Evolutionary conservation across 768 basidiomycete genomes (phyloP).

Genomic region (Phlebiopsis flavidoalba): DNA sequence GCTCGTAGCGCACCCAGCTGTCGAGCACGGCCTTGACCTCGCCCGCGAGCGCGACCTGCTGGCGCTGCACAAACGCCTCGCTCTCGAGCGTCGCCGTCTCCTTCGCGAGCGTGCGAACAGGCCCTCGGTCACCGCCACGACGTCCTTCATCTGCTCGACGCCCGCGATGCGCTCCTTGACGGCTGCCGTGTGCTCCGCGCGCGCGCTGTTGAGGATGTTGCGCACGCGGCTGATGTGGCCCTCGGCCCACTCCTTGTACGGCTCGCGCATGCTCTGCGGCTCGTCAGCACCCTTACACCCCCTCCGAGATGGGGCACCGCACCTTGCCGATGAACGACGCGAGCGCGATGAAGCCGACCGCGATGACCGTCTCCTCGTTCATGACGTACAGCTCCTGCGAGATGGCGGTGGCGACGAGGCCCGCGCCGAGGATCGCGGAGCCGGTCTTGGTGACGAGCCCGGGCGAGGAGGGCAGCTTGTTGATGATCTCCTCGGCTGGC

Average conservation of each 20-base stretch:
- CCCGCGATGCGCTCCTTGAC: slow-evolving; percentile 90
- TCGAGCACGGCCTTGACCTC: slow-evolving; percentile 95
- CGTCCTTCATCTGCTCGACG: slow-evolving; percentile 94
- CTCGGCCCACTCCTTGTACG: slow-evolving; percentile 91
- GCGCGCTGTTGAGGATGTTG: slow-evolving; percentile 73
- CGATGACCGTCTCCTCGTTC: slow-evolving; percentile 92
- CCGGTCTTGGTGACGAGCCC: slow-evolving; percentile 94
- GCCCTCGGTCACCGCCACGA: slow-evolving; percentile 82
- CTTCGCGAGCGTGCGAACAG: slow-evolving; percentile 92
- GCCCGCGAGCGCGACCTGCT: slow-evolving; percentile 78
- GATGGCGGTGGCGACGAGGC: slow-evolving; percentile 85
- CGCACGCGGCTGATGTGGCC: slow-evolving; percentile 82
- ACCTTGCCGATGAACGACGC: slow-evolving; percentile 81
- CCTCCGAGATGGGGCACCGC: slow-evolving; percentile 19
- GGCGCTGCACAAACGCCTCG: slow-evolving; percentile 84
- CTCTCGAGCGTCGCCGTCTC: slow-evolving; percentile 91
- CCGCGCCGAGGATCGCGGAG: slow-evolving; percentile 85
- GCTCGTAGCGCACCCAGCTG: slow-evolving; percentile 97
- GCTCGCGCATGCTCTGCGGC: slow-evolving; percentile 66
- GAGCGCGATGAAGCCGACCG: slow-evolving; percentile 79
- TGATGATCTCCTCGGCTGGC: slow-evolving; percentile 88
- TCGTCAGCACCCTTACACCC: not conserved
- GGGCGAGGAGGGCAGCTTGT: slow-evolving; percentile 79
- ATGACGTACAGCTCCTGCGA: slow-evolving; percentile 97
- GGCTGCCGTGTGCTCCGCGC: slow-evolving; percentile 86